These are phyloP conservation scores for Ephemerocybe angulata DNA, from an alignment of 768 basidiomycete genomes.

Conservation along the genomic window DNA sequence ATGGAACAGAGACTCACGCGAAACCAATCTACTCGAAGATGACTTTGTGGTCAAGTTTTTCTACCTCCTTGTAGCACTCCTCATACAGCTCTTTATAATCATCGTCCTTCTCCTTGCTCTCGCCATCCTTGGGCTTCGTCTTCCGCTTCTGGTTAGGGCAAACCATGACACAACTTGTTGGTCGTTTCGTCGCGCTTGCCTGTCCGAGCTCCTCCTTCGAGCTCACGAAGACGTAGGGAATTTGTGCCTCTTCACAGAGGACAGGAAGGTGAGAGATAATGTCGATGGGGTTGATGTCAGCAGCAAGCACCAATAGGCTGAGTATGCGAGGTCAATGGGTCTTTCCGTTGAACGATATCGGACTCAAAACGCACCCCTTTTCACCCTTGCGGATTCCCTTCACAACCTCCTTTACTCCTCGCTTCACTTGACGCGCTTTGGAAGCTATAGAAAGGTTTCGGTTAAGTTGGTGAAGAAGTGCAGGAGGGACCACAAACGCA, in stretches of 20 bases:
- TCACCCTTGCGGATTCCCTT: conserved; percentile 97
- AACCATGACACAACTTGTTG: conserved; percentile 96
- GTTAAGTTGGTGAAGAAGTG: neutral
- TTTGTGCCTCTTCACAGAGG: conserved; percentile 87
- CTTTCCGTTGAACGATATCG: conserved; percentile 1
- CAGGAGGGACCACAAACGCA: conserved; percentile 22
- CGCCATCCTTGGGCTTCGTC: conserved; percentile 57
- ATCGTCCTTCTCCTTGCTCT: conserved; percentile 62
- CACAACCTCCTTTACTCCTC: conserved; percentile 97
- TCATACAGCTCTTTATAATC: conserved; percentile 87
- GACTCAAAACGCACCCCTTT: conserved; percentile 65
- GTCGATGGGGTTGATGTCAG: conserved; percentile 97
- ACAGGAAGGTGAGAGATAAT: conserved; percentile 97
- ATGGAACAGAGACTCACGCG: conserved; percentile 4
- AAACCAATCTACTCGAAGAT: conserved; percentile 44
- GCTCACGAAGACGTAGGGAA: conserved; percentile 85
- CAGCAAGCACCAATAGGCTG: conserved; percentile 88
- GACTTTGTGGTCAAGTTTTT: conserved; percentile 69
- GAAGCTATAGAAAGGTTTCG: conserved; percentile 54
- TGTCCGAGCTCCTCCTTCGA: conserved; percentile 96
- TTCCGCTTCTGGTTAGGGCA: conserved; percentile 80
- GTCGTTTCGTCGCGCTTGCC: conserved; percentile 94
- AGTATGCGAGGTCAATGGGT: conserved; percentile 1
- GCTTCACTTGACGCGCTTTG: conserved; percentile 91
- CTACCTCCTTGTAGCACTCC: conserved; percentile 83